These are phyloP conservation scores for Jimgerdemannia lactiflua DNA, from an alignment of 192 early-diverging fungal species.

Conservation along the genomic window DNA sequence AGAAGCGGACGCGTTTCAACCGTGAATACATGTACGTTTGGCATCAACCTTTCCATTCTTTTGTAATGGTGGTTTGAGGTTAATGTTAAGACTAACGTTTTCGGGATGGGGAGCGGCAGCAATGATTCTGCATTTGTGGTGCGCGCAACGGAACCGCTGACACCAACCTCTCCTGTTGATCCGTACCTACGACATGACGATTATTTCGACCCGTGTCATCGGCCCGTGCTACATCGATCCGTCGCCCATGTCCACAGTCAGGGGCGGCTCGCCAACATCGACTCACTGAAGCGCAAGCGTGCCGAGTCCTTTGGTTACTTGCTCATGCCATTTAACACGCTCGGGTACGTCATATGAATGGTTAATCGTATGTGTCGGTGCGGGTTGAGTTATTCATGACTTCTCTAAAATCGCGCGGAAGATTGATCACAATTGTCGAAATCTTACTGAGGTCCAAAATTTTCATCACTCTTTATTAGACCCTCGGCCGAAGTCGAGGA, in stretches of 20 bases:
- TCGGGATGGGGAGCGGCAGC: no score
- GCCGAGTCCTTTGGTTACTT: constrained; percentile 52
- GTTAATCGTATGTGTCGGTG: neutral
- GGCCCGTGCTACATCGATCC: neutral
- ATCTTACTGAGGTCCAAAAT: no score
- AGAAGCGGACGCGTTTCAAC: constrained; percentile 10
- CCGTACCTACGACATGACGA: no score
- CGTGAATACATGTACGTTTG: constrained; percentile 32
- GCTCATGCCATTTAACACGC: constrained; percentile 45
- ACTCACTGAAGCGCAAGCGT: constrained; percentile 22
- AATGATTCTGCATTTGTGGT: no score
- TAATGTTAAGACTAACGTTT: no score
- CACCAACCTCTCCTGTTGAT: neutral
- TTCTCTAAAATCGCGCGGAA: neutral
- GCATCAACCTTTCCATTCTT: neutral
- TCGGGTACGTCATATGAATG: constrained; percentile 33
- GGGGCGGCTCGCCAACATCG: constrained; percentile 25
- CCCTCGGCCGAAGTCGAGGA: constrained; percentile 17
- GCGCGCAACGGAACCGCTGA: neutral
- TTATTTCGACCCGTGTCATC: no score
- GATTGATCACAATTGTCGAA: neutral
- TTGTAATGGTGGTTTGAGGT: no score
- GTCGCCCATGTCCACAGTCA: constrained; percentile 7
- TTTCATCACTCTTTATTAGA: constrained; percentile 20
- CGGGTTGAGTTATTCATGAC: neutral